Evolutionary conservation across 805 yeast species (phyloP), one percentile per base, ranked within the genome.

Genomic region (Starmerella stigmatis): DNA sequence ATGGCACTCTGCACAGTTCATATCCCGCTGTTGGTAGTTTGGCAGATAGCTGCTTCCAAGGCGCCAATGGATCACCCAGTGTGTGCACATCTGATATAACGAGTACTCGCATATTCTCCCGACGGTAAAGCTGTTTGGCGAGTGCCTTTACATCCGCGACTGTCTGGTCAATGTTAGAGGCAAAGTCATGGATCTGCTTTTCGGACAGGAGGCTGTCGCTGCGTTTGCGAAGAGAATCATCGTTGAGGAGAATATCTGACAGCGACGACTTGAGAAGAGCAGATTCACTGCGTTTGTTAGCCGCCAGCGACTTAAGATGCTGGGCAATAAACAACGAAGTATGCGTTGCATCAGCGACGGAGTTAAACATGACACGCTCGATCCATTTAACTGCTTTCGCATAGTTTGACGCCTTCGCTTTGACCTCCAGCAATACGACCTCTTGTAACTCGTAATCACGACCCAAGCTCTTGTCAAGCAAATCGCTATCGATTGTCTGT

Each of bases 301-400:
- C 86, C 0, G 86, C 75, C 23, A 81, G 57, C 1, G 75, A 62
- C 49, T 77, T 78, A 42, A 81, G 60, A 31, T 73, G 63, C 57
- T 78, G 79, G 46, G 80, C 84, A 26, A 81, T 60, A 15, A 80
- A 69, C 22, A 84, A 75, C 53, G 73, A 71, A 20, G 86, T 73
- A 60, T 96, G 71, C 10, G 75, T 70, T 51, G 75, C 77, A 46
- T 86, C 95, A 60, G 83, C 85, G 6, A 74, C 71, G 23, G 82
- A 73, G 54, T 75, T 71, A 60, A 75, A 78, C 55, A 86, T 63
- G 16, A 82, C 70, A 47, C 77, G 76, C 35, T 68, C 63, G 34
- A 84, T 67, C 97, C 97, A 92, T 20, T 76, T 73, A 31, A 88
- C 76, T 1, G 89, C 86, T 38, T 71, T 71, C 0, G 52, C 45